Evolutionary conservation across 2,329 filamentous ascomycete species (phyloP).

Genomic region (Venturia aucupariae): DNA sequence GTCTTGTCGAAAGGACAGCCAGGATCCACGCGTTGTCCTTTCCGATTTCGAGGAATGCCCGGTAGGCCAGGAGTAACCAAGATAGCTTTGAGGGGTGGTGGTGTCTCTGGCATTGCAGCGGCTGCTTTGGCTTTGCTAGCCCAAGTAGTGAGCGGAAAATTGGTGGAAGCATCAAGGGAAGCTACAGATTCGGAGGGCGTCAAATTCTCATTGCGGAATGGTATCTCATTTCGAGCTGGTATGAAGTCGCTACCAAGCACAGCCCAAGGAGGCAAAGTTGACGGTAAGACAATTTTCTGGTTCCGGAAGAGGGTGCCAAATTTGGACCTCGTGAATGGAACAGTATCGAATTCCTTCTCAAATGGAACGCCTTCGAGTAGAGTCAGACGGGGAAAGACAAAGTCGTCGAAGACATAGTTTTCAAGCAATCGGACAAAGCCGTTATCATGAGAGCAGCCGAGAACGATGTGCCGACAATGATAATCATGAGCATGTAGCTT

Average conservation of each 20-base stretch:
- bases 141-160: not conserved
- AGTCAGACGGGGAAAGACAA: conserved; percentile 40
- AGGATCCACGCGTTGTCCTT: conserved; percentile 50
- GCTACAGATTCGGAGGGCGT: conserved; percentile 10
- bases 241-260: not conserved
- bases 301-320: conserved; percentile 45
- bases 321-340: conserved; percentile 40
- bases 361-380: conserved; percentile 49
- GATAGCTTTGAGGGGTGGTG: conserved; percentile 27
- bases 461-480: conserved; percentile 51
- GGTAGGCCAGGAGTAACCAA: conserved; percentile 26
- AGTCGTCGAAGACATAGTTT: conserved; percentile 36
- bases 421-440: conserved; percentile 46
- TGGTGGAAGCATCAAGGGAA: not conserved
- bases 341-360: conserved; percentile 39
- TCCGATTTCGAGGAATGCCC: conserved; percentile 47
- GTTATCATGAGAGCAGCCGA: conserved; percentile 50
- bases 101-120: conserved; percentile 16
- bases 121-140: conserved; percentile 5
- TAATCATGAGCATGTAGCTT: conserved; percentile 47
- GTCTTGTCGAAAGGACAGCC: conserved; percentile 42
- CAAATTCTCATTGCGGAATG: not conserved
- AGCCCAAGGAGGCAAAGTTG: not conserved
- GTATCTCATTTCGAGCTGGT: conserved; percentile 3
- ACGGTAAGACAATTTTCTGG: conserved; percentile 8